Percentiles rank a stretch among this genome's conserved stretches.
phyloP scores from a whole-genome alignment of 1,284 basidiomycete genomes.

The Irpex sp. region DNA sequence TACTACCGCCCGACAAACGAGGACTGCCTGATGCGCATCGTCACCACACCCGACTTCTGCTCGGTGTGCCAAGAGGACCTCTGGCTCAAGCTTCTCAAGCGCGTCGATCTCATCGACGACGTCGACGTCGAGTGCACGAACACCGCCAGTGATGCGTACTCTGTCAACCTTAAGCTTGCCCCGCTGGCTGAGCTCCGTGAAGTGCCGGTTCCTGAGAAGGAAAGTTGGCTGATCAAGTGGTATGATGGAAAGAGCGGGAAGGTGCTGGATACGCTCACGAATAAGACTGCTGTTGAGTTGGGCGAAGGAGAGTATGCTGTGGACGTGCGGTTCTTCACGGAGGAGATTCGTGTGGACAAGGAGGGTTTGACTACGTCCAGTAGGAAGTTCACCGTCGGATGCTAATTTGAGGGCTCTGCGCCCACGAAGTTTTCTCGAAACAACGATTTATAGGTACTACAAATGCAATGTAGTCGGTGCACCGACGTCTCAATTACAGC shows the following conservation, averaged over 20 bases:
- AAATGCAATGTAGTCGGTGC: neutral
- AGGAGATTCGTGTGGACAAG: conserved; percentile 50
- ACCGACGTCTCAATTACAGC: neutral
- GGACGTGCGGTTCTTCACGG: conserved; percentile 48
- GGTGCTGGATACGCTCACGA: conserved; percentile 40
- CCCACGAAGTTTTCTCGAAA: neutral
- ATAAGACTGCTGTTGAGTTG: conserved; percentile 43
- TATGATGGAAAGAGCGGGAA: conserved; percentile 35
- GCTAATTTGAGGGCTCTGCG: too few relatives aligned
- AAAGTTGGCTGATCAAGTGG: conserved; percentile 54
- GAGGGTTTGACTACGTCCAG: conserved; percentile 25
- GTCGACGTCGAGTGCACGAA: conserved; percentile 34
- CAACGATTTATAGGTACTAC: neutral
- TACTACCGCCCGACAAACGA: conserved; percentile 78
- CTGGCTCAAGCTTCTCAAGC: conserved; percentile 59
- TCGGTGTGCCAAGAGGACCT: conserved; percentile 72
- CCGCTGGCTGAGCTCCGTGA: conserved; percentile 58
- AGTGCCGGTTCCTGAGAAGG: conserved; percentile 35
- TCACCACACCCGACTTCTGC: conserved; percentile 72
- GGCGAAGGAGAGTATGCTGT: conserved; percentile 40
- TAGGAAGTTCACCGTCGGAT: conserved; percentile 13
- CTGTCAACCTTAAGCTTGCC: conserved; percentile 43
- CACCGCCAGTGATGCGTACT: neutral
- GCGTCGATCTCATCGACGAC: conserved; percentile 59
- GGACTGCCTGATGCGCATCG: conserved; percentile 80